Conservation (phyloP, 176 grass and related monocot genomes). For the Dactylis glomerata region DNA sequence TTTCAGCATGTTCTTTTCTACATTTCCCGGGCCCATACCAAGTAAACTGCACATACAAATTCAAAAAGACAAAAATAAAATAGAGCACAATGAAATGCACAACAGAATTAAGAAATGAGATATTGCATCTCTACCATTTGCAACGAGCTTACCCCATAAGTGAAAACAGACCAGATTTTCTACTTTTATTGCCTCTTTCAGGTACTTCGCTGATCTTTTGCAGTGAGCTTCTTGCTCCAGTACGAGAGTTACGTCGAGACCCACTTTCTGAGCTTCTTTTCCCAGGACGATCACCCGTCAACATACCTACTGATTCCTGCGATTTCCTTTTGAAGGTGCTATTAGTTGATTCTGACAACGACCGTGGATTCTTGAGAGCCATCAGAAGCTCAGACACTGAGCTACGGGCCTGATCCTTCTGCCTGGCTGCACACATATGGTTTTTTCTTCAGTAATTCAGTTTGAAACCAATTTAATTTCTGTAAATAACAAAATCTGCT, state of each 20-base stretch:
- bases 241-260: slow-evolving; percentile 26
- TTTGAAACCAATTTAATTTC: neutral
- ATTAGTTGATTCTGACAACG: slow-evolving; percentile 60
- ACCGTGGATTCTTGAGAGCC: slow-evolving; percentile 64
- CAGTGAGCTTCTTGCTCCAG: slow-evolving; percentile 55
- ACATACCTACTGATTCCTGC: slow-evolving; percentile 31
- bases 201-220: slow-evolving; percentile 76
- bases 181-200: slow-evolving; percentile 53
- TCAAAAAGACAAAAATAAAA: neutral
- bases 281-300: slow-evolving; percentile 9
- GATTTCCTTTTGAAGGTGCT: slow-evolving; percentile 62
- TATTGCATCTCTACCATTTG: neutral
- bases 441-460: slow-evolving; percentile 7
- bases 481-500: neutral
- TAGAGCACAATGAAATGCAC: neutral
- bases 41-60: slow-evolving; percentile 43
- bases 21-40: slow-evolving; percentile 47
- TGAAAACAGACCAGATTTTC: slow-evolving; percentile 66
- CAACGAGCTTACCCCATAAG: slow-evolving; percentile 66
- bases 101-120: neutral
- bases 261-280: slow-evolving; percentile 63
- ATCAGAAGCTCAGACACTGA: slow-evolving; percentile 79
- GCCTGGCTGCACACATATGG: slow-evolving; percentile 47
- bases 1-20: slow-evolving; percentile 52
- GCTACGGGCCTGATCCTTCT: slow-evolving; percentile 78